Conservation (phyloP, 1,139 yeast genomes). For the Candida frijolesensis region DNA sequence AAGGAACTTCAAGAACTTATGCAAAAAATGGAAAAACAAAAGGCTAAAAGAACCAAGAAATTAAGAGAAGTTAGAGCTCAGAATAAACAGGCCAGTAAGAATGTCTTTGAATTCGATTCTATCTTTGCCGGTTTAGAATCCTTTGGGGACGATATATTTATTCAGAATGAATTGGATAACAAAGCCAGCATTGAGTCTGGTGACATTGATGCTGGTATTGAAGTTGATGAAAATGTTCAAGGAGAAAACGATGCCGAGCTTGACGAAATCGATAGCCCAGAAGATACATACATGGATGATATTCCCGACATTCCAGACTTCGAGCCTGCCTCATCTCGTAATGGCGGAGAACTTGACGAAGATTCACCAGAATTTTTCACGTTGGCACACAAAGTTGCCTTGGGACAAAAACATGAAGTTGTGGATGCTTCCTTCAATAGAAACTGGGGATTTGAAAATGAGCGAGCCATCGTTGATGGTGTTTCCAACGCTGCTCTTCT, state of each 20-base stretch:
- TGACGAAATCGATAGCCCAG: slow-evolving; percentile 9
- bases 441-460: slow-evolving; percentile 3
- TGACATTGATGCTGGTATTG: slow-evolving; percentile 2
- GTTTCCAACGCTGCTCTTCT: slow-evolving; percentile 2
- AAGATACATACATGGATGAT: slow-evolving; percentile 35
- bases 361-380: slow-evolving; percentile 65
- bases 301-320: slow-evolving; percentile 32
- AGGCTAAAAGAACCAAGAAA: slow-evolving; percentile 68
- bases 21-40: slow-evolving; percentile 69
- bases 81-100: slow-evolving; percentile 63
- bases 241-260: neutral
- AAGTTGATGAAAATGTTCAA: neutral
- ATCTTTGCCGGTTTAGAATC: slow-evolving; percentile 61
- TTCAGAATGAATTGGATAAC: slow-evolving; percentile 2
- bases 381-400: slow-evolving; percentile 90
- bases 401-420: slow-evolving; percentile 85
- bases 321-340: neutral
- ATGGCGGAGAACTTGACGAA: slow-evolving; percentile 54
- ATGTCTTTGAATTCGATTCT: slow-evolving; percentile 74
- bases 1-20: slow-evolving; percentile 70
- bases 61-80: slow-evolving; percentile 1
- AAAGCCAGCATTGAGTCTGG: neutral
- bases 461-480: slow-evolving; percentile 1
- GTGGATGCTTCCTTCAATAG: slow-evolving; percentile 56
- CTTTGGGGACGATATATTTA: slow-evolving; percentile 37